Base-by-base conservation (phyloP, 2,329 filamentous ascomycete genomes). In the Aureobasidium sp. region DNA sequence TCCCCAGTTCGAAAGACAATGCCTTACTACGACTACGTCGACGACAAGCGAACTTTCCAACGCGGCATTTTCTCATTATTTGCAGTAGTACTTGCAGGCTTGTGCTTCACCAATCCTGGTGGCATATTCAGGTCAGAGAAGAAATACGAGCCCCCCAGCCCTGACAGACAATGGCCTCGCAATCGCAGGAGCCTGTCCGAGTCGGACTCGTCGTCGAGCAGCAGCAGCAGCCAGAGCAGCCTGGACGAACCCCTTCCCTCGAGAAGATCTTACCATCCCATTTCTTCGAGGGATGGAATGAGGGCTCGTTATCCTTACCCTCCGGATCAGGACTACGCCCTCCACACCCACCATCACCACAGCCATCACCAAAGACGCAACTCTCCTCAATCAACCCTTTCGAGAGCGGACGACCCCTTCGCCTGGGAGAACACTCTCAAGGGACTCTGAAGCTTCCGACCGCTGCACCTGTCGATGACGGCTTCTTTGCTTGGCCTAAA, bases 61-160 rank as follows among this genome's bases (percentile, higher is more conserved):
- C 70, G 70, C 53, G 68, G 66, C 3, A 67, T 73, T 29, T 74
- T 74, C 62, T 64, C 73, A 39, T 55, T 65, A 36, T 67, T 66
- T 17, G 66, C 71, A 3, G 53, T 73, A 4, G 65, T 63, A n/a
- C 63, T 69, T 29, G 72, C 71, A 26, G 71, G 68, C 65, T 50
- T 71, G 66, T 74, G 72, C 70, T 73, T 71, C 64, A 50, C 72
- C 48, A 71, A 72, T 61, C 72, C 72, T 15, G 46, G 71, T 50
- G 68, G 67, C 59, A 73, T 72, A 63, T 74, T 73, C 69, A 69
- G 73, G 67, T 70, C 63, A 15, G 71, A 70, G 59, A 32, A 67
- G 52, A 65, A 67, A 32, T 64, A 68, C 27, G 64, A 66, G 43
- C 66, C 71, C 2, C 46, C 70, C 57, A 68, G 29, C 17, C 29